These are phyloP conservation scores for Obba rivulosa DNA, from an alignment of 768 basidiomycete genomes.

Conservation along the genomic window DNA sequence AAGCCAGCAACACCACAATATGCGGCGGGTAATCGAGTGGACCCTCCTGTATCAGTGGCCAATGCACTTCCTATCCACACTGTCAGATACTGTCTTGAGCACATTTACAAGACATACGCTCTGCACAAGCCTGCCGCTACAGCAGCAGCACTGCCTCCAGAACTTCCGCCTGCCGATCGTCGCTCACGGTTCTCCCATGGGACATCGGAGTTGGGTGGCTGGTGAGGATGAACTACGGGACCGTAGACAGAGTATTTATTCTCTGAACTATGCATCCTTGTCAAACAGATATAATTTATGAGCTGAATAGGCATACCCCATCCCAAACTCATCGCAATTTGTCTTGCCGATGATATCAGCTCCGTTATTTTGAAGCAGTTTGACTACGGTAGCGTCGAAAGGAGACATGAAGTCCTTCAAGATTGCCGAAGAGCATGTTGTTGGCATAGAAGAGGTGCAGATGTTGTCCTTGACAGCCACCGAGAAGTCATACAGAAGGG, in stretches of 20 bases:
- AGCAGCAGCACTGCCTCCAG: conserved; percentile 92
- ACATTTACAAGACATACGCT: conserved; percentile 51
- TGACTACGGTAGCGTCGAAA: conserved; percentile 83
- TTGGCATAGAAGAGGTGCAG: conserved; percentile 56
- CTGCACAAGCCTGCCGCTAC: conserved; percentile 81
- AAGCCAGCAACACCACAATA: conserved; percentile 91
- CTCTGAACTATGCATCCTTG: conserved; percentile 49
- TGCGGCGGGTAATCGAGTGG: conserved; percentile 86
- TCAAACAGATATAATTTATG: background rate
- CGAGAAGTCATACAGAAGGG: conserved; percentile 35
- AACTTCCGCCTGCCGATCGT: conserved; percentile 86
- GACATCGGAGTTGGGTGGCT: conserved; percentile 15
- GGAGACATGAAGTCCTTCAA: conserved; percentile 71
- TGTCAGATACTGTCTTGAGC: conserved; percentile 1
- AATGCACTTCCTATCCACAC: conserved; percentile 54
- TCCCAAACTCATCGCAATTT: conserved; percentile 97
- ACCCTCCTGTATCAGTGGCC: conserved; percentile 95
- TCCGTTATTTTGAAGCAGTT: conserved; percentile 52
- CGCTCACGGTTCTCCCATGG: conserved; percentile 27
- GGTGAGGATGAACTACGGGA: conserved; percentile 73
- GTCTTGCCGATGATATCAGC: conserved; percentile 82
- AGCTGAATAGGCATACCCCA: conserved; percentile 62
- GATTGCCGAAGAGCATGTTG: conserved; percentile 77
- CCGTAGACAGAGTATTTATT: conserved; percentile 73
- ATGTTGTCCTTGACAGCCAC: conserved; percentile 89